Conservation (phyloP, 306 rosid genomes). For the Carpinus fangiana region DNA sequence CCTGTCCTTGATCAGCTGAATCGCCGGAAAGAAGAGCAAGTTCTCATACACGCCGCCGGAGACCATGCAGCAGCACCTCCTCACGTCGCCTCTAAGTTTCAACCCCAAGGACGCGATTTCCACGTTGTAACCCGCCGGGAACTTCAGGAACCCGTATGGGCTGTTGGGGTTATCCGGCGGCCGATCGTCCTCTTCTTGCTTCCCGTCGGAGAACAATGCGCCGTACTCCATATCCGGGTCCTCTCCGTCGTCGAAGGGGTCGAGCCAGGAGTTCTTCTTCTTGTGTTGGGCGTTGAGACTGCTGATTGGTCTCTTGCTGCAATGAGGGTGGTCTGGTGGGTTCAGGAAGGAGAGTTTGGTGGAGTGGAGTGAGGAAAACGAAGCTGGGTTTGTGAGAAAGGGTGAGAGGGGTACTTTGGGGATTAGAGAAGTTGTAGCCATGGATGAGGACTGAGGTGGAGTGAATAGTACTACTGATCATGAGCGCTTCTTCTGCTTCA, state of each 20-base stretch:
- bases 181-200: slow-evolving; percentile 81
- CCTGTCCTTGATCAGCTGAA: slow-evolving; percentile 76
- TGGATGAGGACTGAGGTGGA: slow-evolving; percentile 1
- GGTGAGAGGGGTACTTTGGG: slow-evolving; percentile 53
- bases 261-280: slow-evolving; percentile 79
- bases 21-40: slow-evolving; percentile 66
- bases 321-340: slow-evolving; percentile 32
- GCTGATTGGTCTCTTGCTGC: slow-evolving; percentile 21
- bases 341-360: slow-evolving; percentile 40
- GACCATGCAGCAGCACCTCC: slow-evolving; percentile 81
- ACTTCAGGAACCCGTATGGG: slow-evolving; percentile 78
- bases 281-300: slow-evolving; percentile 36
- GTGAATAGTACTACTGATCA: neutral
- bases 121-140: slow-evolving; percentile 68
- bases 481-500: slow-evolving; percentile 7
- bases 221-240: slow-evolving; percentile 77
- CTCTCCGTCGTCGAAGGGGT: slow-evolving; percentile 77
- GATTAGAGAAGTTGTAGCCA: slow-evolving; percentile 60
- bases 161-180: slow-evolving; percentile 72
- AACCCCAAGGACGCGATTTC: slow-evolving; percentile 67
- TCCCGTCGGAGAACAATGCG: slow-evolving; percentile 64
- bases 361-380: slow-evolving; percentile 39
- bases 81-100: slow-evolving; percentile 78
- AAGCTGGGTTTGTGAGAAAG: slow-evolving; percentile 56
- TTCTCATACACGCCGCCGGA: slow-evolving; percentile 89